A percentile compares a stretch with the other conserved stretches of the same genome.
Conservation (phyloP, 441 rosid genomes). For the Iberis amara region DNA sequence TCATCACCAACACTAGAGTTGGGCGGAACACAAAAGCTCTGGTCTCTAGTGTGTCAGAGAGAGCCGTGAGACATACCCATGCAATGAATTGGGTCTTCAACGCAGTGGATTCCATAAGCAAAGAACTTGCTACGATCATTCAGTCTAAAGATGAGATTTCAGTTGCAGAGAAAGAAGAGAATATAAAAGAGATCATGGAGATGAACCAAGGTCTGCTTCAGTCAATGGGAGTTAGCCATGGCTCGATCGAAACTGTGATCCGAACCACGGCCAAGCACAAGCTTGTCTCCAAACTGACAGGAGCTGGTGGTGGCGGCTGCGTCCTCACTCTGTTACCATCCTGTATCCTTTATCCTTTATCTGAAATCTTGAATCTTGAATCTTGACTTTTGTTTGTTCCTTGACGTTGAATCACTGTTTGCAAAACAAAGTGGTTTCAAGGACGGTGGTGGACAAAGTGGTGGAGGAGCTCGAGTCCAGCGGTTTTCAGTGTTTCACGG, state of each 20-base stretch:
- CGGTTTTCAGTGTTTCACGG: constrained; percentile 78
- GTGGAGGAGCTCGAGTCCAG: constrained; percentile 58
- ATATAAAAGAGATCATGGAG: constrained; percentile 73
- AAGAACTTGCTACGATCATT: constrained; percentile 52
- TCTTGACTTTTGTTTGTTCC: constrained; percentile 23
- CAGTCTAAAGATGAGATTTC: constrained; percentile 50
- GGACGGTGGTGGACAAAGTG: constrained; percentile 48
- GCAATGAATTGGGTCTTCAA: constrained; percentile 64
- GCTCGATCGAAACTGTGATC: constrained; percentile 76
- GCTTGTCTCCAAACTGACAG: constrained; percentile 77
- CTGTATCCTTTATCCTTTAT: constrained; percentile 51
- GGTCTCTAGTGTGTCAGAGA: constrained; percentile 81
- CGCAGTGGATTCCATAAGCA: constrained; percentile 78
- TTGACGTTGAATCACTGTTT: constrained; percentile 33
- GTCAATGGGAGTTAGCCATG: constrained; percentile 86
- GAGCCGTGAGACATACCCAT: constrained; percentile 57
- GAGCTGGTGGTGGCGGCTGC: constrained; percentile 97
- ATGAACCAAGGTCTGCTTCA: constrained; percentile 91
- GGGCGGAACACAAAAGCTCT: constrained; percentile 86
- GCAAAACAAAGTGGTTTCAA: constrained; percentile 43
- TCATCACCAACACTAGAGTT: constrained; percentile 80
- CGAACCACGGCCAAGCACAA: constrained; percentile 69
- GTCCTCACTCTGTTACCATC: constrained; percentile 79
- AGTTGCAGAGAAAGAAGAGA: constrained; percentile 53
- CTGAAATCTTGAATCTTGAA: constrained; percentile 3